Conservation (phyloP, 2,329 filamentous ascomycete species). For the Claviceps fusiformis region DNA sequence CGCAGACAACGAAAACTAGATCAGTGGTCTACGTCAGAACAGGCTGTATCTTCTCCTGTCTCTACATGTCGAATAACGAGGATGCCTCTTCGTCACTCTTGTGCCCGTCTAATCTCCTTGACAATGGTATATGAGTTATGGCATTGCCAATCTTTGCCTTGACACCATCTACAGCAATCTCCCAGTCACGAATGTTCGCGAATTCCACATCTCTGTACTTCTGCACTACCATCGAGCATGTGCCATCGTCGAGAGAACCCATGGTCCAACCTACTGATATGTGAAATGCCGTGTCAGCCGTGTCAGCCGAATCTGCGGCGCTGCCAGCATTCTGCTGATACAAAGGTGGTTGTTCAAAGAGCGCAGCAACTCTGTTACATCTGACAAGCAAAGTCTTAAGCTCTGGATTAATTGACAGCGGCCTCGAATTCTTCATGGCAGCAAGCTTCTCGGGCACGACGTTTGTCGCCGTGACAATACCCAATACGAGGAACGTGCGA, state of each 20-base stretch:
- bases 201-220: slow-evolving; percentile 14
- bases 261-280: slow-evolving; percentile 82
- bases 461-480: slow-evolving; percentile 29
- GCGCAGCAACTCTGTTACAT: slow-evolving; percentile 49
- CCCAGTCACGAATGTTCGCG: slow-evolving; percentile 24
- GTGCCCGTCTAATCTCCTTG: not conserved
- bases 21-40: no score
- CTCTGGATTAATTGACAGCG: slow-evolving; percentile 28
- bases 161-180: slow-evolving; percentile 43
- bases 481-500: slow-evolving; percentile 76
- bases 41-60: not conserved
- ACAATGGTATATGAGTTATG: slow-evolving; percentile 37
- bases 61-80: slow-evolving; percentile 8
- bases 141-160: slow-evolving; percentile 67
- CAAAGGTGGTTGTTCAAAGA: slow-evolving; percentile 54
- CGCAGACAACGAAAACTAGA: no score
- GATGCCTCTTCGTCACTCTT: not conserved
- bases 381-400: slow-evolving; percentile 49
- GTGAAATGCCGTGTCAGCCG: slow-evolving; percentile 50
- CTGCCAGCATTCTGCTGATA: slow-evolving; percentile 35
- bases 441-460: slow-evolving; percentile 12
- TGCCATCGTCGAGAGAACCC: slow-evolving; percentile 31
- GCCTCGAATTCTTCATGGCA: not conserved
- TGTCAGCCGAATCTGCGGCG: slow-evolving; percentile 11
- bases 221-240: slow-evolving; percentile 14